Conservation (phyloP, 164 flowering plant genomes). For the Tinospora cordifolia region DNA sequence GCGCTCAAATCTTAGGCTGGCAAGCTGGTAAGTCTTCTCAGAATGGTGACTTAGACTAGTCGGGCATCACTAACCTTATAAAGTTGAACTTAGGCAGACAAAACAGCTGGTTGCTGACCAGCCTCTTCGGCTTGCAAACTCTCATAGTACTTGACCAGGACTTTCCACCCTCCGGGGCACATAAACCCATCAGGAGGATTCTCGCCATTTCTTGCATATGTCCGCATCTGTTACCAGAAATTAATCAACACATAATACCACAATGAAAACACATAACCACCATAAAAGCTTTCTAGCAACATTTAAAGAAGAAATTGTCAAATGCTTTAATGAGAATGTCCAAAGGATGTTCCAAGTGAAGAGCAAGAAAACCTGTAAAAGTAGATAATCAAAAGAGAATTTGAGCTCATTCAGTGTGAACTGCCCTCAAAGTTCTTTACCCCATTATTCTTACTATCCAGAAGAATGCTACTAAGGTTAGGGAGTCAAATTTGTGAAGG, state of each 20-base stretch:
- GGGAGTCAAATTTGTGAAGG: too few species aligned
- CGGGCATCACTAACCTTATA: slow-evolving; percentile 4
- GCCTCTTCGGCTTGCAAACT: slow-evolving; percentile 67
- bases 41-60: not conserved
- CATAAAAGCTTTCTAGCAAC: not conserved
- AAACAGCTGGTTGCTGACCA: slow-evolving; percentile 37
- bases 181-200: slow-evolving; percentile 93
- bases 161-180: slow-evolving; percentile 95
- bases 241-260: not conserved
- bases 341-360: too few species aligned
- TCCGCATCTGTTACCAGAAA: slow-evolving; percentile 57
- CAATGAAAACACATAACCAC: too few species aligned
- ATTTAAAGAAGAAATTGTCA: not conserved
- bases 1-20: not conserved
- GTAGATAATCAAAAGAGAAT: not conserved
- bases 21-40: slow-evolving; percentile 2
- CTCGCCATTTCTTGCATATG: slow-evolving; percentile 71
- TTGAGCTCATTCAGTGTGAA: not conserved
- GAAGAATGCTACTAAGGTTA: not conserved
- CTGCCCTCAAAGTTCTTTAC: too few species aligned
- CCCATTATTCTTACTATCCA: not conserved
- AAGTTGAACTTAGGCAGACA: slow-evolving; percentile 28
- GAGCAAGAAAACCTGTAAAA: not conserved
- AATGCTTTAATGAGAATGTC: too few species aligned
- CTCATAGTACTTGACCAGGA: slow-evolving; percentile 68